Conservation (phyloP, 805 yeast genomes). For the Lipomyces starkeyi region DNA sequence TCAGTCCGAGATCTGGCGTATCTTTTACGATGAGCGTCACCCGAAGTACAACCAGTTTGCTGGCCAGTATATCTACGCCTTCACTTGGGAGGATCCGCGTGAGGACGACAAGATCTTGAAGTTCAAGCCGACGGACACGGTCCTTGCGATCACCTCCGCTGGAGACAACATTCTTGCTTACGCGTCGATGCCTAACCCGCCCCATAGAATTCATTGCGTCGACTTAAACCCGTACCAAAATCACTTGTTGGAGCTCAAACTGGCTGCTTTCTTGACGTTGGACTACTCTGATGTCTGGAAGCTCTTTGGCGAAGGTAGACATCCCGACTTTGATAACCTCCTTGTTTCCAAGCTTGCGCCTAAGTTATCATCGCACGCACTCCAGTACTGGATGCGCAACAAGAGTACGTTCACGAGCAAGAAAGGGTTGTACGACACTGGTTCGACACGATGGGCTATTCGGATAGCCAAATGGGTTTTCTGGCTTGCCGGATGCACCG, state of each 20-base stretch:
- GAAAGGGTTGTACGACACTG: conserved; percentile 76
- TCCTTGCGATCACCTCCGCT: conserved; percentile 83
- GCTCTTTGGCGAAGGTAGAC: conserved; percentile 76
- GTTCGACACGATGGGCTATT: conserved; percentile 86
- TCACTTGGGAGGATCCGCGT: conserved; percentile 90
- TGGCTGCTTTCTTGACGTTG: conserved; percentile 69
- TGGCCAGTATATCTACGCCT: conserved; percentile 82
- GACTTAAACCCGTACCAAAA: conserved; percentile 85
- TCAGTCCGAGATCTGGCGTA: conserved; percentile 78
- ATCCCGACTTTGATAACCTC: conserved; percentile 58
- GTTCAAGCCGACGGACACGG: conserved; percentile 67
- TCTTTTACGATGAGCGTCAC: conserved; percentile 74
- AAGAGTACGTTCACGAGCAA: conserved; percentile 68
- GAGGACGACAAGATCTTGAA: conserved; percentile 74
- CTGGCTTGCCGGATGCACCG: conserved; percentile 58
- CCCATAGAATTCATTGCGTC: conserved; percentile 80
- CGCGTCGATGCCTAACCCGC: conserved; percentile 73
- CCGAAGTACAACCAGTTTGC: conserved; percentile 73
- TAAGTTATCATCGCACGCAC: conserved; percentile 76
- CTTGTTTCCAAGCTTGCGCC: conserved; percentile 65
- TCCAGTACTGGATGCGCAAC: conserved; percentile 77
- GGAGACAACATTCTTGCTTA: conserved; percentile 81
- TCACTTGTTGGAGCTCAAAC: conserved; percentile 76
- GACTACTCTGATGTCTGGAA: conserved; percentile 69
- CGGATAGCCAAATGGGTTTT: conserved; percentile 69